Evolutionary conservation across 2,329 filamentous ascomycete genomes (phyloP), one percentile per base, ranked within the genome.

Genomic region (Pseudofabraea citricarpa): DNA sequence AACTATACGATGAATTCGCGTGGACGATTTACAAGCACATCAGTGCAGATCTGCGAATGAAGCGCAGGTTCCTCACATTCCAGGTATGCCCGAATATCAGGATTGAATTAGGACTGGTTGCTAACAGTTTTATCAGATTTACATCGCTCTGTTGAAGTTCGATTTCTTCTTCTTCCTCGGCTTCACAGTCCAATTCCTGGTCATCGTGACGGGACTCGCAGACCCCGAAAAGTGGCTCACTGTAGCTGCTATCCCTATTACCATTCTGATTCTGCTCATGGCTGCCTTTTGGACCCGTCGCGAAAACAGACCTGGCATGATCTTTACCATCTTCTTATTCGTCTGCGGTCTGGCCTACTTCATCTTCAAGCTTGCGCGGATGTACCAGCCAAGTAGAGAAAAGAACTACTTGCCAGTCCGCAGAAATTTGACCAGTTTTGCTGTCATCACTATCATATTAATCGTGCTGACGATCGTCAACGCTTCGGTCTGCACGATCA

Each of bases 11-110:
- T 61, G 91, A 96, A 65, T 98, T 98, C 66, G 91, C 93, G 9
- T 98, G 93, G 93, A 93, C 93, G 45, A 98, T 98, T 60, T 90
- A 98, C 68, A 98, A 98, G 74, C 90, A 95, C 66, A 98, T 98
- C 62, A 95, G 90, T 61, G 93, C 93, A 40, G 93, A 98, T 71
- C 79, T 96, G 62, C 83, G 90, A 58, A 89, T 98, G 85, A 97
- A 96, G 77, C 85, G 90, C 69, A 83, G 93, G 52, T 98, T 95
- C 70, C 77, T 98, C 47, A 87, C 91, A 49, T 98, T 95, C 64
- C 93, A 98, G 82, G 90, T 95, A 72, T 41, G 72, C 58, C 12
- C 36, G 41, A 16, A 21, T 31, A 1, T 5, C 20, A 13, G 3
- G 29, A 21, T 8, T 18, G 6, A 9, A 31, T 5, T 19, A 5